These are phyloP conservation scores for Colletotrichum lindemuthianum DNA, from an alignment of 2,329 filamentous ascomycete genomes.

Conservation along the genomic window DNA sequence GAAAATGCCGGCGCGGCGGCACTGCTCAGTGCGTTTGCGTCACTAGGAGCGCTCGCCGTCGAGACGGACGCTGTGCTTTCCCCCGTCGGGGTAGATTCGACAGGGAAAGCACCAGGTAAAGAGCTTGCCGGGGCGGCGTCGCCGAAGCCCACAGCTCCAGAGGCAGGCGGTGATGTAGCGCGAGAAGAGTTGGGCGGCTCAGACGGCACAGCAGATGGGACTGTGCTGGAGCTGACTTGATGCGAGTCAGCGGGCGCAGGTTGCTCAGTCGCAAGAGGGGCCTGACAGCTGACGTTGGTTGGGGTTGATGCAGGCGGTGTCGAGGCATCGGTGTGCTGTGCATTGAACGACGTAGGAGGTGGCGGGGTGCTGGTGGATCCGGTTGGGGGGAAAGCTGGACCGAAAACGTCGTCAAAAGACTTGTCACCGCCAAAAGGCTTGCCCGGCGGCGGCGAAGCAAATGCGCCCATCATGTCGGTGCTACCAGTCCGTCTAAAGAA, in stretches of 20 bases:
- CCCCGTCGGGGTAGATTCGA: conserved; percentile 50
- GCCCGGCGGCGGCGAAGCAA: conserved; percentile 55
- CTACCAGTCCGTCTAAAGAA: conserved; percentile 84
- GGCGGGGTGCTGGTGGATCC: conserved; percentile 56
- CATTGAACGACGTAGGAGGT: conserved; percentile 70
- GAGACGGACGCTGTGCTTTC: conserved; percentile 45
- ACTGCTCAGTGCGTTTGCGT: conserved; percentile 37
- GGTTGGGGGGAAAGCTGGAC: conserved; percentile 67
- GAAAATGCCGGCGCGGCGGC: conserved; percentile 17
- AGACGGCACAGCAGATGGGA: conserved; percentile 74
- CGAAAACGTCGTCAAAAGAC: conserved; percentile 89
- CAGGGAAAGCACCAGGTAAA: conserved; percentile 46
- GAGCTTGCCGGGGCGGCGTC: conserved; percentile 44
- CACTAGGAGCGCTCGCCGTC: conserved; percentile 44
- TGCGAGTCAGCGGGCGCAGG: conserved; percentile 75
- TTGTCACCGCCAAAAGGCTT: conserved; percentile 66
- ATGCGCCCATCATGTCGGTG: conserved; percentile 67
- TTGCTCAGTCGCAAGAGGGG: conserved; percentile 65
- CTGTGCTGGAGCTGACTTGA: conserved; percentile 80
- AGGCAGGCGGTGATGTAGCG: conserved; percentile 77
- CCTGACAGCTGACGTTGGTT: conserved; percentile 71
- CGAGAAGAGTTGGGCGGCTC: conserved; percentile 82
- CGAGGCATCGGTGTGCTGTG: conserved; percentile 65
- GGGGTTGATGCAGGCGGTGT: conserved; percentile 66
- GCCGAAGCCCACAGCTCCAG: conserved; percentile 63